Percentiles rank a stretch among this genome's conserved stretches.
Evolutionary conservation across 192 early-diverging fungal species (phyloP).

Genomic region (Rhizophagus sp.): DNA sequence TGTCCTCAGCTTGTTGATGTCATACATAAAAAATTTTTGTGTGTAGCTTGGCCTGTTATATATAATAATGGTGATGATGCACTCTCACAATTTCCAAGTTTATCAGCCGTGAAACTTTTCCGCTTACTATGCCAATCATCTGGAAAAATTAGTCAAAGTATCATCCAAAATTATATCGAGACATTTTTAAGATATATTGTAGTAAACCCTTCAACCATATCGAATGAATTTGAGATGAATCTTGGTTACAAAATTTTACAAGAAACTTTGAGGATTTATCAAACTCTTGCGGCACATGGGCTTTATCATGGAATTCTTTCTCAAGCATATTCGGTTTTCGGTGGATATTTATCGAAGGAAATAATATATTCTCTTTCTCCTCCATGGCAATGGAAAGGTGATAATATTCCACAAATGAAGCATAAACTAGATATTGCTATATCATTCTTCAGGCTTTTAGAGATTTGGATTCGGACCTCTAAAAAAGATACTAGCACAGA

Average conservation of each 20-base stretch:
- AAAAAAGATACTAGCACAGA: background rate
- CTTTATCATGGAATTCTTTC: constrained; percentile 38
- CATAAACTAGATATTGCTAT: constrained; percentile 22
- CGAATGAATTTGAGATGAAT: constrained; percentile 1
- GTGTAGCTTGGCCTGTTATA: constrained; percentile 49
- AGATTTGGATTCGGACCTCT: constrained; percentile 12
- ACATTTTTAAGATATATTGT: constrained; percentile 48
- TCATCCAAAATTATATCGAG: constrained; percentile 45
- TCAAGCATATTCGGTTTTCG: constrained; percentile 11
- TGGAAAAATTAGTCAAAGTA: constrained; percentile 40
- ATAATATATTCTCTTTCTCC: constrained; percentile 12
- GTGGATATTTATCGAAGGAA: constrained; percentile 1
- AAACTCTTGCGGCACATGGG: constrained; percentile 49
- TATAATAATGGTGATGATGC: background rate
- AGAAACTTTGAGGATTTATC: constrained; percentile 47
- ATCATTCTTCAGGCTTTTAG: constrained; percentile 20
- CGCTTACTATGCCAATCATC: constrained; percentile 42
- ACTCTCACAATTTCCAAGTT: constrained; percentile 18
- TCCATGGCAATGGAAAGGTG: constrained; percentile 24
- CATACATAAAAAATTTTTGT: constrained; percentile 39
- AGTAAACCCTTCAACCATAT: constrained; percentile 35
- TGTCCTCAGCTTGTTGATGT: constrained; percentile 48
- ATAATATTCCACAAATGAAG: background rate
- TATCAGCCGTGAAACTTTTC: constrained; percentile 40
- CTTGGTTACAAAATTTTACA: constrained; percentile 41